Evolutionary conservation across 2,329 filamentous ascomycete species (phyloP).

Genomic region (Colletotrichum acutatum): DNA sequence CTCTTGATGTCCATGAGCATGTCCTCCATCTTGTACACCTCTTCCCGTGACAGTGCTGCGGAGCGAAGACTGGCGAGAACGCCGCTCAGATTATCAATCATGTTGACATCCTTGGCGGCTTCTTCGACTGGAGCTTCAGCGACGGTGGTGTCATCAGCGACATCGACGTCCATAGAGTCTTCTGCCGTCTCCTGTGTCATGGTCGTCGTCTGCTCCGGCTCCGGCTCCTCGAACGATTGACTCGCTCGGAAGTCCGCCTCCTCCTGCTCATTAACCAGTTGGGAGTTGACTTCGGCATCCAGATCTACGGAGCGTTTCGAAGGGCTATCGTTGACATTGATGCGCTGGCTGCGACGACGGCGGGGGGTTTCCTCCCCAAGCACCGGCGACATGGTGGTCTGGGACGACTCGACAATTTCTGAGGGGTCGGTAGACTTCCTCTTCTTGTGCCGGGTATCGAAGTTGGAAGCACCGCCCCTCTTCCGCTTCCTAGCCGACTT

Average conservation of each 20-base stretch:
- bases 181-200: conserved; percentile 23
- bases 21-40: conserved; percentile 80
- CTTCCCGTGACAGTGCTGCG: conserved; percentile 69
- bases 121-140: conserved; percentile 38
- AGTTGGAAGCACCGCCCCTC: conserved; percentile 39
- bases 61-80: conserved; percentile 70
- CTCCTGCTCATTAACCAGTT: conserved; percentile 52
- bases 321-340: neutral
- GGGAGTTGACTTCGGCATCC: conserved; percentile 55
- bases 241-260: conserved; percentile 47
- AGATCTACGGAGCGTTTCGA: conserved; percentile 42
- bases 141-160: conserved; percentile 1
- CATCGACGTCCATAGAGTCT: conserved; percentile 39
- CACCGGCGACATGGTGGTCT: neutral
- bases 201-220: conserved; percentile 6
- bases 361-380: conserved; percentile 1
- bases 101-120: conserved; percentile 51
- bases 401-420: neutral
- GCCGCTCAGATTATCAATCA: conserved; percentile 64
- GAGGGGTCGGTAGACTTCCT: conserved; percentile 31
- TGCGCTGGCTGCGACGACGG: neutral
- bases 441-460: conserved; percentile 42
- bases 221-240: conserved; percentile 41
- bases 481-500: conserved; percentile 44
- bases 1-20: conserved; percentile 82